These are phyloP conservation scores for Neovahlkampfia damariscottae DNA, from an alignment of 78 protist genomes.

Conservation along the genomic window DNA sequence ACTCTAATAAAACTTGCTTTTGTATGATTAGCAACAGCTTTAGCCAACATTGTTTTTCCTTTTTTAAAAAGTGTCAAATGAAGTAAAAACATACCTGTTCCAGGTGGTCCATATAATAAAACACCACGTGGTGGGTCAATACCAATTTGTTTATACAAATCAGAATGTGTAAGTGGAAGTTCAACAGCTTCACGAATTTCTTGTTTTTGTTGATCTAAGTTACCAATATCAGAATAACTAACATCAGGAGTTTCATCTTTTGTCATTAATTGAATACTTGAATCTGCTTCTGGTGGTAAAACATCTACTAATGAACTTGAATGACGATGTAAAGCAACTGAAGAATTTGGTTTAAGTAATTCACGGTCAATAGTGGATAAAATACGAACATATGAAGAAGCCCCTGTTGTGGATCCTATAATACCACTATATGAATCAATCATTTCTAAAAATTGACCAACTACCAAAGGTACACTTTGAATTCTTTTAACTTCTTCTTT, in stretches of 20 bases:
- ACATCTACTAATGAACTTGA: constrained; percentile 90
- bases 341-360: constrained; percentile 92
- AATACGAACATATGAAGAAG: constrained; percentile 85
- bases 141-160: constrained; percentile 88
- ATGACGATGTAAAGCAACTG: constrained; percentile 92
- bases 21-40: constrained; percentile 99
- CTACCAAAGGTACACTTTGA: constrained; percentile 95
- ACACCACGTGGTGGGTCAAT: constrained; percentile 99
- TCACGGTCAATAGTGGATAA: constrained; percentile 96
- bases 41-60: constrained; percentile 92
- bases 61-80: constrained; percentile 14
- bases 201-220: constrained; percentile 98
- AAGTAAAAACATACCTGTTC: constrained; percentile 85
- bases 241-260: constrained; percentile 67
- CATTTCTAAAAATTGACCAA: constrained; percentile 98
- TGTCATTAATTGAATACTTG: constrained; percentile 72
- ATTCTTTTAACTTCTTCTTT: constrained; percentile 96
- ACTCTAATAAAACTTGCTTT: constrained; percentile 91
- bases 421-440: constrained; percentile 87
- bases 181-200: constrained; percentile 99
- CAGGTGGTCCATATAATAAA: constrained; percentile 98
- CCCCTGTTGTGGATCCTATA: constrained; percentile 85
- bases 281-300: constrained; percentile 97
- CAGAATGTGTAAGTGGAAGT: constrained; percentile 93
- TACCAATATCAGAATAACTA: constrained; percentile 93